Percentiles rank a stretch among this genome's conserved stretches.
These are phyloP conservation scores for Eimeria mitis DNA, from an alignment of 169 alveolate species.

Conservation along the genomic window DNA sequence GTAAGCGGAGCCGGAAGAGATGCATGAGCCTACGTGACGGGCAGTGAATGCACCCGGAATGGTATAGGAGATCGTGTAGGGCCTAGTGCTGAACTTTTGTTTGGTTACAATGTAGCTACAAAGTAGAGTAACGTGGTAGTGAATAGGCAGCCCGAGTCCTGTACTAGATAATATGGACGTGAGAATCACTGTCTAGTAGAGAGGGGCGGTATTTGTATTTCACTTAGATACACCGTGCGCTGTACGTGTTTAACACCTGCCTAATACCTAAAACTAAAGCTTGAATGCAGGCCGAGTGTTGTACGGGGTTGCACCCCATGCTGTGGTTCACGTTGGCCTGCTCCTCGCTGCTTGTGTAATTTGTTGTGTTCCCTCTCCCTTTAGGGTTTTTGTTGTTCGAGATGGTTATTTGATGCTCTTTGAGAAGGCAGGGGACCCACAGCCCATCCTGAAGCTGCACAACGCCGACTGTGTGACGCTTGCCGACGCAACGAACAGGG, in stretches of 20 bases:
- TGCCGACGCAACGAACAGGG: slow-evolving; percentile 15
- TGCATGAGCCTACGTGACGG: not conserved
- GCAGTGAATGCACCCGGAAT: not conserved
- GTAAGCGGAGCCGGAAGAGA: not conserved
- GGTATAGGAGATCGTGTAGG: not conserved
- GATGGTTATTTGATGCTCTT: slow-evolving; percentile 77
- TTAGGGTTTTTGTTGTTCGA: slow-evolving; percentile 65
- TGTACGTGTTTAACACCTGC: not conserved
- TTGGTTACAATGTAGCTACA: not conserved
- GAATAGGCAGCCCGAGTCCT: not conserved
- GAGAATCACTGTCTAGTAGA: not conserved
- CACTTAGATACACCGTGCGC: not conserved
- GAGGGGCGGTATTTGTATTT: not conserved
- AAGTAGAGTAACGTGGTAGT: not conserved
- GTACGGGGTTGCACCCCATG: not conserved
- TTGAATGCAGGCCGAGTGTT: not conserved
- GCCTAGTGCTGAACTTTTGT: not conserved
- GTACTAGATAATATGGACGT: not conserved
- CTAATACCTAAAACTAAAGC: not conserved
- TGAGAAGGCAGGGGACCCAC: slow-evolving; percentile 63
- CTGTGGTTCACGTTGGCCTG: not conserved
- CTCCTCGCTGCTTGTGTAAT: not conserved
- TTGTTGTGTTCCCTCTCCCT: not conserved
- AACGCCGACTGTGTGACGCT: slow-evolving; percentile 67
- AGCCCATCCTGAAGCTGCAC: slow-evolving; percentile 70